phyloP scores from a whole-genome alignment of 805 yeast genomes.

The Myxozyma lipomycoides region DNA sequence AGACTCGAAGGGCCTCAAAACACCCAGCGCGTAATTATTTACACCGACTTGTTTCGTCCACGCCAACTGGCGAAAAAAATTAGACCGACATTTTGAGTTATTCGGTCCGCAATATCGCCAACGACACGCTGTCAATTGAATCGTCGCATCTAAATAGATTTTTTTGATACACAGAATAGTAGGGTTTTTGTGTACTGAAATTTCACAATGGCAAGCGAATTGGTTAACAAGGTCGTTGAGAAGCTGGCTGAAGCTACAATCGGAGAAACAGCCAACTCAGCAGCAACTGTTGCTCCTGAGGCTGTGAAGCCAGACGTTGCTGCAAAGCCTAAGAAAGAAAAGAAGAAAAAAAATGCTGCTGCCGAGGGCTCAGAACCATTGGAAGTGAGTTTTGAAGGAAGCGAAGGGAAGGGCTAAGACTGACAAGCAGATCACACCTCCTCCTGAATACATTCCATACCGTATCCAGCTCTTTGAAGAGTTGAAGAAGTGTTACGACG shows the following conservation, averaged over 20 bases:
- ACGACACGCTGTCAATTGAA: too few species aligned
- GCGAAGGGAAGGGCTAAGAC: too few species aligned
- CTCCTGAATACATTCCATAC: conserved; percentile 77
- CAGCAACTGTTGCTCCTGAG: conserved; percentile 24
- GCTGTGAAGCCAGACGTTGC: conserved; percentile 13
- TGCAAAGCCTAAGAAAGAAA: conserved; percentile 31
- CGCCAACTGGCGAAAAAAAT: too few species aligned
- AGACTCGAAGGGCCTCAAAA: too few species aligned
- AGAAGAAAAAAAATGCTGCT: conserved; percentile 34
- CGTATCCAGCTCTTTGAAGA: conserved; percentile 76
- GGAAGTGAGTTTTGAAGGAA: conserved; percentile 17
- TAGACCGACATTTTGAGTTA: too few species aligned
- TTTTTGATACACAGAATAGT: too few species aligned
- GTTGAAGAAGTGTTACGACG: conserved; percentile 74
- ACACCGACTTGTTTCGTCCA: too few species aligned
- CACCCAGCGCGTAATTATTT: too few species aligned
- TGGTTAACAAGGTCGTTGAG: conserved; percentile 43
- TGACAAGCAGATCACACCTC: conserved; percentile 52
- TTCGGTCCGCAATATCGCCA: too few species aligned
- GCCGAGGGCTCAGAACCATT: conserved; percentile 25
- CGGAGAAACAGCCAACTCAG: conserved; percentile 28
- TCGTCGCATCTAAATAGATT: too few species aligned
- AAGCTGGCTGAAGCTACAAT: conserved; percentile 48
- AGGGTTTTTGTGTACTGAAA: too few species aligned
- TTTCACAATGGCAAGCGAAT: conserved; percentile 4